Evolutionary conservation across 2,329 filamentous ascomycete genomes (phyloP), one percentile per base, ranked within the genome.

Genomic region (Aspergillus pseudonomiae): DNA sequence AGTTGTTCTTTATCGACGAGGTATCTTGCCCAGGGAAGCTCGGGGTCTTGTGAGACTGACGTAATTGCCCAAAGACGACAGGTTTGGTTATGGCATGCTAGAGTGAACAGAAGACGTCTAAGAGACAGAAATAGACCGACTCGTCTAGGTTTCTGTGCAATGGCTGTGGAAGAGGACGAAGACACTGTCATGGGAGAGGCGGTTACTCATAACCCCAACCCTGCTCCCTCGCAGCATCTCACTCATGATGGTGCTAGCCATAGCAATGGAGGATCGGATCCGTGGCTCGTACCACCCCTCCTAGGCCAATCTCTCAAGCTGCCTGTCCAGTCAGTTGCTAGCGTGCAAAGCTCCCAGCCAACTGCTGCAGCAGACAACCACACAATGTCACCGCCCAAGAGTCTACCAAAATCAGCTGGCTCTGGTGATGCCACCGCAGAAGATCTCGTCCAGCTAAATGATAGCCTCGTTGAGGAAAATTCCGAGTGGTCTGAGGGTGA

Each of bases 401-500:
- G 66, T 32, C 53, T 71, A 48, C 61, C 68, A 11, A 74, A 73
- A 57, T 66, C 71, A 6, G 68, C 68, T 24, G 74, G 73, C 21
- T 71, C 72, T 21, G 69, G 70, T 26, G 70, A 67, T 26, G 65
- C 63, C 11, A 67, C 68, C 16, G 54, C 64, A 4, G 71, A 74
- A 24, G 65, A 65, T 14, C 39, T 55, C 21, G 6, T 41, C 39
- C 63, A 70, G 28, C 72, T 71, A 43, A 66, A 66, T 2, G 79
- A 79, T 53, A 78, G 74, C 53, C 62, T 77, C 5, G 71, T 76
- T 12, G 77, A 81, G 41, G 74, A 76, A 24, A 76, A 77, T 50
- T 81, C 79, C 11, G 78, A 80, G 63, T 79, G 77, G 73, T 77
- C 78, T 48, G 74, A 79, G n/a, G 75, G 78, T 6, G 74, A 75